Percentiles rank a stretch among this genome's conserved stretches.
Evolutionary conservation across 129 eudicot species (phyloP).

Genomic region (Helianthus annuus): HanXRQr2.0-SUNRISE NC_035442.2:167038817-167039316

Average conservation of each 20-base stretch:
- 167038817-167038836: too few species aligned
- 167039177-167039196: slow-evolving; percentile 10
- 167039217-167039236: slow-evolving; percentile 88
- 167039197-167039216: slow-evolving; percentile 60
- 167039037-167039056: slow-evolving; percentile 57
- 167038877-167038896: too few species aligned
- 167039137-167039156: neutral
- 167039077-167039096: slow-evolving; percentile 87
- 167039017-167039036: slow-evolving; percentile 54
- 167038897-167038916: too few species aligned
- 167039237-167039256: too few species aligned
- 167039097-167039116: slow-evolving; percentile 94
- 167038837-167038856: too few species aligned
- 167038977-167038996: slow-evolving; percentile 94
- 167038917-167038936: slow-evolving; percentile 3
- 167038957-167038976: slow-evolving; percentile 63
- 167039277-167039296: slow-evolving; percentile 87
- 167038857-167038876: too few species aligned
- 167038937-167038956: slow-evolving; percentile 47
- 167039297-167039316: slow-evolving; percentile 13
- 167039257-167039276: slow-evolving; percentile 86
- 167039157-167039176: neutral
- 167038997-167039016: slow-evolving; percentile 66
- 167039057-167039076: slow-evolving; percentile 89
- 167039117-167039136: slow-evolving; percentile 51